These are phyloP conservation scores for Thermothielavioides terrestris DNA, from an alignment of 495 filamentous ascomycete genomes.

Conservation along the genomic window DNA sequence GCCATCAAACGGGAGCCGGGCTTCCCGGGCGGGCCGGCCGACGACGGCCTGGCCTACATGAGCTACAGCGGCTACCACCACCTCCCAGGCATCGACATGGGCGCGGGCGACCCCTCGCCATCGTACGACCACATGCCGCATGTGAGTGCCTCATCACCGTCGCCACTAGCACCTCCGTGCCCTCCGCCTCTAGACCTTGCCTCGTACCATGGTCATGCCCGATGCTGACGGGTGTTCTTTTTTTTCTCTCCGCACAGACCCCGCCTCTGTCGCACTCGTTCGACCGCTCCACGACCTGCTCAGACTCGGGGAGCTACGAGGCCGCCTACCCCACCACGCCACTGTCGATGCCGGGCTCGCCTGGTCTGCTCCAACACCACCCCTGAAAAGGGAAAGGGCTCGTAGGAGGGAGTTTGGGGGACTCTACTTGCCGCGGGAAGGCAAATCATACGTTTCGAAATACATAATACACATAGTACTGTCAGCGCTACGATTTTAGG, in stretches of 20 bases:
- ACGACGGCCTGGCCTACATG: slow-evolving; percentile 61
- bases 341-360: slow-evolving; percentile 58
- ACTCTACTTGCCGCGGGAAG: background rate
- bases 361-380: slow-evolving; percentile 35
- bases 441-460: background rate
- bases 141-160: slow-evolving; percentile 43
- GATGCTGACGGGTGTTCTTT: slow-evolving; percentile 40
- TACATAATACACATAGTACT: background rate
- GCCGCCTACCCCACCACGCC: slow-evolving; percentile 60
- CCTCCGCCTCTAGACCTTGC: slow-evolving; percentile 23
- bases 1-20: slow-evolving; percentile 50
- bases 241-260: slow-evolving; percentile 49
- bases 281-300: slow-evolving; percentile 59
- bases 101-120: slow-evolving; percentile 40
- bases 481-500: background rate
- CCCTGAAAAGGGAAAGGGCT: too few species aligned
- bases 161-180: slow-evolving; percentile 25
- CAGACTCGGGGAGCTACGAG: slow-evolving; percentile 46
- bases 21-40: slow-evolving; percentile 39
- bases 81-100: slow-evolving; percentile 67
- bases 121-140: slow-evolving; percentile 60
- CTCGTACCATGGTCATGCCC: slow-evolving; percentile 6
- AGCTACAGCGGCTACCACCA: slow-evolving; percentile 62
- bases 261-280: slow-evolving; percentile 76
- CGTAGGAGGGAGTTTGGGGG: background rate